Evolutionary conservation across 2,329 filamentous ascomycete genomes (phyloP), one percentile per base, ranked within the genome.

Genomic region (Didymella glomerata): DNA sequence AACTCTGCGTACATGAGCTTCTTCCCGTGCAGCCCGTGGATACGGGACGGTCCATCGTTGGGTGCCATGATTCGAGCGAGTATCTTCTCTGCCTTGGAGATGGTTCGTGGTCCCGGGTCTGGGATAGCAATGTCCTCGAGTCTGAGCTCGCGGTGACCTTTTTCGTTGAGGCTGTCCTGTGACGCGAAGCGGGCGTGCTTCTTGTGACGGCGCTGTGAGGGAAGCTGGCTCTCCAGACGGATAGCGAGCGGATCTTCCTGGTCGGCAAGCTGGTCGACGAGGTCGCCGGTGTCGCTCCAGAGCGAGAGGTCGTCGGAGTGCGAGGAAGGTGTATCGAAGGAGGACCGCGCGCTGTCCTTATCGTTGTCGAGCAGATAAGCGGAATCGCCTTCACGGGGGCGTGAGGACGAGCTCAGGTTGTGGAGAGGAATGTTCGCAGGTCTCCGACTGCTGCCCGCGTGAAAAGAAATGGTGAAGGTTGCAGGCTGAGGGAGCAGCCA

Each of bases 1-100:
- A 27, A 11, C 34, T 24, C 22, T 51, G 28, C 87, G 71, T 86
- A 97, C 90, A 99, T 86, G 73, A 99, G 84, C 79, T 94, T 89
- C 83, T 96, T 97, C 81, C 95, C 95, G 72, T 96, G 96, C 70
- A 99, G 86, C 83, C 95, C 95, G 81, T 95, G 91, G 72, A 92
- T 89, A 76, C 90, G 88, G 75, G 88, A 85, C 65, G 82, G 82
- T 52, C 83, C 79, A 77, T 91, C 88, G 76, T 88, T 88, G 68
- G 86, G 85, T 62, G 92, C 88, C 93, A 99, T 97, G 85, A 96
- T 90, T 82, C 84, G 79, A 68, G 90, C 91, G 70, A 98, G 80
- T 66, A 91, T 78, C 74, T 88, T 89, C 77, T 93, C 87, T 64
- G 82, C 85, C 70, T 84, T 85, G 53, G 86, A 85, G 62, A 93